Evolutionary conservation across 805 yeast genomes (phyloP), one percentile per base, ranked within the genome.

Genomic region (Starmerella vitae): DNA sequence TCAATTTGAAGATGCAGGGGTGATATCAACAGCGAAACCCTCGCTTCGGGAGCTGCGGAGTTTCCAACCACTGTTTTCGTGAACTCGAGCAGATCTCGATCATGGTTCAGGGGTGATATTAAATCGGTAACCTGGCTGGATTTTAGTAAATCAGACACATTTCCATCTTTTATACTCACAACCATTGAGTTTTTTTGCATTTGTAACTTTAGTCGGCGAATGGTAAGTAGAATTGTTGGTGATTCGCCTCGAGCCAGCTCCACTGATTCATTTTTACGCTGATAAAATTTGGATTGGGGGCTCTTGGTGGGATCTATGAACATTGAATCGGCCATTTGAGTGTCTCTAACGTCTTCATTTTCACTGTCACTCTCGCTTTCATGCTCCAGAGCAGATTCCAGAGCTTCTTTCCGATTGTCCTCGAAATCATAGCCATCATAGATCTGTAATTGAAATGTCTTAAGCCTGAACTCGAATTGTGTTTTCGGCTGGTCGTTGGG

Each of bases 361-460:
- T 39, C 43, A 7, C 31, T 27, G 1, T 37, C 35, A 9, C 29
- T 51, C 2, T 49, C 55, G n/a, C 45, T 51, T 6, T 44, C 55
- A 26, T 35, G 37, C 5, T 46, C 7, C 8, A 18, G 24, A 13
- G 3, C 36, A 44, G 5, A 12, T 8, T 27, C 14, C 17, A 27
- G 30, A 27, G 30, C 17, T 14, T 13, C 14, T 7, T 6, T 14
- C 7, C 93, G 67, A 0, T 97, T 84, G 31, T 72, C 71, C 39
- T 70, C 70, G 93, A 96, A 85, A 51, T 91, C 97, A 54, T 77
- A 91, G 0, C 99, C 99, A 61, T 91, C 98, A 55, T 71, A 76
- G 15, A 88, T 59, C 40, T 60, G 54, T 63, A 64, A 63, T 8
- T 51, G 44, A 41, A 3, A 56, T 34, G 13, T 42, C 20, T 21